Conservation (phyloP, 257 asterid species). For the Fraxinus cuspidata region DNA sequence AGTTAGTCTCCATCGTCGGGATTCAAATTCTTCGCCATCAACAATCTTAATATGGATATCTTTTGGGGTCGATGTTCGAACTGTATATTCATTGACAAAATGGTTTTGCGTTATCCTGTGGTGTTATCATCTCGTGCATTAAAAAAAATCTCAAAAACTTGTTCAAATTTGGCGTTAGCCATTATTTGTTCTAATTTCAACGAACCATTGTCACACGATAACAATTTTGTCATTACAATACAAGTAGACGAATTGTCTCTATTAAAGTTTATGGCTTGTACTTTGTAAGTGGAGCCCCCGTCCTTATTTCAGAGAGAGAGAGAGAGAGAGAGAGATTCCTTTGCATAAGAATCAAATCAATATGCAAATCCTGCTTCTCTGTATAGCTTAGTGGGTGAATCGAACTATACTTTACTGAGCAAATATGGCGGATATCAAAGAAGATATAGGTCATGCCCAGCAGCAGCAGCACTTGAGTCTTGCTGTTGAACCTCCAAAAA, state of each 20-base stretch:
- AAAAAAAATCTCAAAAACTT: not conserved
- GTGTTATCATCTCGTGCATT: not conserved
- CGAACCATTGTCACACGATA: not conserved
- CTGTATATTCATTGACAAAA: no score
- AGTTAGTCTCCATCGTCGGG: no score
- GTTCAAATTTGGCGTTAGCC: not conserved
- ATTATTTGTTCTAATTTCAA: not conserved
- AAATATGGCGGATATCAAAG: conserved; percentile 48
- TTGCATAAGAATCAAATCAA: not conserved
- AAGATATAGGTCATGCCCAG: conserved; percentile 28
- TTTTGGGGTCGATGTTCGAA: no score
- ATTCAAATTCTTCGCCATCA: no score
- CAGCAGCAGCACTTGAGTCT: conserved; percentile 33
- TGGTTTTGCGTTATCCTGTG: not conserved
- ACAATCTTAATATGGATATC: no score
- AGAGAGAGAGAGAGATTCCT: not conserved
- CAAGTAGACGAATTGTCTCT: not conserved
- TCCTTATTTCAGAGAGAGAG: not conserved
- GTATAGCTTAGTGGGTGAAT: not conserved
- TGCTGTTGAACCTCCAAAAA: conserved; percentile 38
- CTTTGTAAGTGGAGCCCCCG: not conserved
- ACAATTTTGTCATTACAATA: not conserved
- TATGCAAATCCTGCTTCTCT: no score
- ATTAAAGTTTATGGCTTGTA: not conserved
- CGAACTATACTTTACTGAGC: not conserved